These are phyloP conservation scores for Gossypium aridum DNA, from an alignment of 441 rosid genomes.

Conservation along the genomic window DNA sequence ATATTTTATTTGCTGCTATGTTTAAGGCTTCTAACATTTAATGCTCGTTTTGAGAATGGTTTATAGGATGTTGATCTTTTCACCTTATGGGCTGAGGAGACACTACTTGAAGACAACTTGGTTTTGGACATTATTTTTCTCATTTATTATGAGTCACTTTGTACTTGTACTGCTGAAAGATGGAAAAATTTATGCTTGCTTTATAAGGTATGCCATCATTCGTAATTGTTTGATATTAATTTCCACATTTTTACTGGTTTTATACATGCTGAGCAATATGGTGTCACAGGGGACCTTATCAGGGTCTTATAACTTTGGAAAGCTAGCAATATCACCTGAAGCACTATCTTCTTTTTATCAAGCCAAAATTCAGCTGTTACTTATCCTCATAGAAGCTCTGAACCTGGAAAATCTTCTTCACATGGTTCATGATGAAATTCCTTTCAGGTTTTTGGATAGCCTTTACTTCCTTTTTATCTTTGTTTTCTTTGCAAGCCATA, in stretches of 20 bases:
- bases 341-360: slow-evolving; percentile 54
- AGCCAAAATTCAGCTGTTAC: slow-evolving; percentile 67
- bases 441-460: slow-evolving; percentile 59
- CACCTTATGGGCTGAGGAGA: slow-evolving; percentile 97
- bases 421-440: slow-evolving; percentile 77
- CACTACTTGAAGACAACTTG: slow-evolving; percentile 70
- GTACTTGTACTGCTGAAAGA: slow-evolving; percentile 65
- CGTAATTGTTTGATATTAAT: slow-evolving; percentile 13
- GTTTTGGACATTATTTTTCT: slow-evolving; percentile 84
- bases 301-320: slow-evolving; percentile 63
- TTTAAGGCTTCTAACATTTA: slow-evolving; percentile 4
- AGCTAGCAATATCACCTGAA: slow-evolving; percentile 68
- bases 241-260: slow-evolving; percentile 7
- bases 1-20: slow-evolving; percentile 9
- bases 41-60: slow-evolving; percentile 16
- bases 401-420: slow-evolving; percentile 86
- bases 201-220: slow-evolving; percentile 60
- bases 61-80: slow-evolving; percentile 75
- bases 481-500: not conserved
- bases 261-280: slow-evolving; percentile 21
- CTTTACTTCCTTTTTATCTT: slow-evolving; percentile 11
- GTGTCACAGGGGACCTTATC: slow-evolving; percentile 59
- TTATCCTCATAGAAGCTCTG: slow-evolving; percentile 79
- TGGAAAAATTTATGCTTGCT: slow-evolving; percentile 71
- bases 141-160: slow-evolving; percentile 76